Conservation (phyloP, 495 filamentous ascomycete species). For the Staphylotrichum tortipilum region DNA sequence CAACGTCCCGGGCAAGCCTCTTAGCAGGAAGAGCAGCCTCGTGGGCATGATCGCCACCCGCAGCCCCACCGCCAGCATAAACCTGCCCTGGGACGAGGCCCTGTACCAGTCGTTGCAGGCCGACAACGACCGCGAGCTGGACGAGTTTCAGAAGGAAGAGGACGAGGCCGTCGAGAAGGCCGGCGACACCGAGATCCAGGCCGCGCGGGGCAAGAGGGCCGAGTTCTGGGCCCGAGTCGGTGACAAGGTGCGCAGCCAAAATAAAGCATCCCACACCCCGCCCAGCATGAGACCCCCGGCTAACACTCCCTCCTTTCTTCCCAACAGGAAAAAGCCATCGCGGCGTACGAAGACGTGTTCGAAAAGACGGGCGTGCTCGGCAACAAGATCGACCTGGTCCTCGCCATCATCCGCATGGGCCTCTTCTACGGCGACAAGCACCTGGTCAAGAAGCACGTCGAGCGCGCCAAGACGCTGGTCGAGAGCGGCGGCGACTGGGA, state of each 20-base stretch:
- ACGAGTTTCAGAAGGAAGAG: constrained; percentile 88
- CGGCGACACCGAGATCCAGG: constrained; percentile 89
- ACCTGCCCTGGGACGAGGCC: constrained; percentile 80
- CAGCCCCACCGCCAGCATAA: constrained; percentile 50
- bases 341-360: constrained; percentile 81
- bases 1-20: constrained; percentile 38
- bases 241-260: constrained; percentile 65
- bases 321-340: constrained; percentile 78
- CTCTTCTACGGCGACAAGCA: constrained; percentile 90
- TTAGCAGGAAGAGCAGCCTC: constrained; percentile 49
- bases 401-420: constrained; percentile 90
- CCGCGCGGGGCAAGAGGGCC: constrained; percentile 85
- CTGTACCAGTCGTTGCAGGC: constrained; percentile 76
- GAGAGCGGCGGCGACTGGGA: constrained; percentile 98
- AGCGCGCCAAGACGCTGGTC: constrained; percentile 80
- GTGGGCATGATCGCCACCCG: constrained; percentile 66
- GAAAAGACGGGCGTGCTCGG: constrained; percentile 91
- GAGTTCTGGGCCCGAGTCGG: constrained; percentile 91
- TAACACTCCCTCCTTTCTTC: not conserved
- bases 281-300: not conserved
- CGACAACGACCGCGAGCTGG: constrained; percentile 86
- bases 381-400: constrained; percentile 90
- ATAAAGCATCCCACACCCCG: not conserved
- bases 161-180: constrained; percentile 91
- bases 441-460: constrained; percentile 85